Percentiles rank a stretch among this genome's conserved stretches.
Evolutionary conservation across 1,284 basidiomycete genomes (phyloP).

Genomic region (Heterobasidion annosum): DNA sequence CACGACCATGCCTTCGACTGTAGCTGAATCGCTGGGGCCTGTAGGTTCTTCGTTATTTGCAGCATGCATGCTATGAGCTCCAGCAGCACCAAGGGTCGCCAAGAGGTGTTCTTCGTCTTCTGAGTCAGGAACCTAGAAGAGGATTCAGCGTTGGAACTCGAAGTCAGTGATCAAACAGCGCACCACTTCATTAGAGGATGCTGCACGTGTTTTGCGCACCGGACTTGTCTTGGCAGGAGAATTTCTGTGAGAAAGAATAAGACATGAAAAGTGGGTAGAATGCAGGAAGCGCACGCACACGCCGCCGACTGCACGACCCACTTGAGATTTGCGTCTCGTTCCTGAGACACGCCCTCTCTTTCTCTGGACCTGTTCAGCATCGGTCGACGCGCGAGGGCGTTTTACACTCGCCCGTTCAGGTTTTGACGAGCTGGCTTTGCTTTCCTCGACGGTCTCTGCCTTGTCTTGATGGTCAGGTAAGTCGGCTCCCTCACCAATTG

Average conservation of each 20-base stretch:
- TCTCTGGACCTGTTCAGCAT: not conserved
- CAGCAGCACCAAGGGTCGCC: not conserved
- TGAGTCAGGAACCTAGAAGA: constrained; percentile 11
- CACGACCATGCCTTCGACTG: not conserved
- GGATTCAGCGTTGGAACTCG: not conserved
- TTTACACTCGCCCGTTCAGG: not conserved
- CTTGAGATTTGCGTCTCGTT: too few relatives aligned
- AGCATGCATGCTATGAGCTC: not conserved
- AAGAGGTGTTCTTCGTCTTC: constrained; percentile 5
- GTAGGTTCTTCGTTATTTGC: not conserved
- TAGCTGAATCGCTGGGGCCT: not conserved
- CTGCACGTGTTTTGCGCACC: not conserved
- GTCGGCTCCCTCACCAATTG: not conserved
- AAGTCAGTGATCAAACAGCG: not conserved
- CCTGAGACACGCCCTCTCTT: not conserved
- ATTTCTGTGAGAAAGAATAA: not conserved
- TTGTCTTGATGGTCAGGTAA: not conserved
- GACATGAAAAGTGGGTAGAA: too few relatives aligned
- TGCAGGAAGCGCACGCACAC: too few relatives aligned
- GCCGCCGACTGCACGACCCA: too few relatives aligned
- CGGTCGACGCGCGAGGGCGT: not conserved
- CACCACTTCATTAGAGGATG: not conserved
- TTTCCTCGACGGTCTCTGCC: too few relatives aligned
- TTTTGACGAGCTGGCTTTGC: not conserved
- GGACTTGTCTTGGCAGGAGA: not conserved